Base-by-base conservation (phyloP, 768 basidiomycete species). In the Dioszegia aurantiaca region DNA sequence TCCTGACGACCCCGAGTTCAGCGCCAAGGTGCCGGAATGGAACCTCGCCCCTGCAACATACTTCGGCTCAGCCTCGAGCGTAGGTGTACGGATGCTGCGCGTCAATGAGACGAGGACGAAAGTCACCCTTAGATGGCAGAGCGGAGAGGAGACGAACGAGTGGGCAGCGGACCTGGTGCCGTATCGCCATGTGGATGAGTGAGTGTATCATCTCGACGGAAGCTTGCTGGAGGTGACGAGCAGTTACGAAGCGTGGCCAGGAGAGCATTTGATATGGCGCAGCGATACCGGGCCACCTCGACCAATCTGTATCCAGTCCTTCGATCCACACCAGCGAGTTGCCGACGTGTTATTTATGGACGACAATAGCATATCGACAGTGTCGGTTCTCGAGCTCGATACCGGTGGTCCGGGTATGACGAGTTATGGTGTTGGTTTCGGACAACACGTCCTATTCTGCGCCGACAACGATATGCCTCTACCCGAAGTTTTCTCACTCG, bases 161-260 rank as follows among this genome's bases (percentile, higher is more conserved):
- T 81, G 79, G 43, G 82, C 89, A 23, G 82, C 80, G 10, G 81
- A 85, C 21, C 78, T 93, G 19, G 84, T 92, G 41, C 90, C 90
- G 2, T 87, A 93, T 71, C 73, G 87, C 51, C 89, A 89, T 60
- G 83, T 90, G 10, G 92, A 94, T 74, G 92, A 95, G 77, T 89
- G 88, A 73, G 92, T 63, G n/a, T n/a, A n/a, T n/a, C n/a, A n/a
- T n/a, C n/a, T n/a, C 19, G 28, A 28, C 39, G 26, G 26, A 1
- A 11, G 21, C n/a, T n/a, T n/a, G n/a, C 8, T 19, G 23, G 45
- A 88, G 64, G 68, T 60, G 43, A 46, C 57, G n/a, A n/a, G 11
- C 41, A 68, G 70, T 47, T 68, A 68, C 41, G 67, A 68, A 36
- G 40, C 60, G 3, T 73, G 65, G 90, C 92, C 92, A 4, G 92